Conservation (phyloP, 805 yeast species). For the Yueomyces sinensis region DNA sequence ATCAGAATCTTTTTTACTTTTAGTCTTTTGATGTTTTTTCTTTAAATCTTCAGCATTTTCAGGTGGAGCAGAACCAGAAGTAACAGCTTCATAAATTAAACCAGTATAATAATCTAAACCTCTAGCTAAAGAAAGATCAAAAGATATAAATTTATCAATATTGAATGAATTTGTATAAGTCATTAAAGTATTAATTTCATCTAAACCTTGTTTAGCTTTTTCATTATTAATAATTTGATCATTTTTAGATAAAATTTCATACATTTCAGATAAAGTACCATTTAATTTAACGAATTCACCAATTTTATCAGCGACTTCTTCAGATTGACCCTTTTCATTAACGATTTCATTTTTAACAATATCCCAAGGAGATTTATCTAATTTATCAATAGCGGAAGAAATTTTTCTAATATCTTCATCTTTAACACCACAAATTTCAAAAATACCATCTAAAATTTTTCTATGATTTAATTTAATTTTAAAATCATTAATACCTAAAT, state of each 20-base stretch:
- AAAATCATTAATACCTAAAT: constrained; percentile 77
- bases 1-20: constrained; percentile 33
- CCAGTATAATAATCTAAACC: constrained; percentile 98
- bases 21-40: too few relatives aligned
- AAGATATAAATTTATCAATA: constrained; percentile 54
- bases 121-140: constrained; percentile 91
- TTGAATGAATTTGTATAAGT: constrained; percentile 75
- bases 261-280: constrained; percentile 58
- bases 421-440: constrained; percentile 86
- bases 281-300: constrained; percentile 81
- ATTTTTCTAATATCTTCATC: constrained; percentile 89
- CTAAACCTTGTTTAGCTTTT: constrained; percentile 67
- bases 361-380: constrained; percentile 93
- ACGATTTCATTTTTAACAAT: constrained; percentile 86
- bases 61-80: constrained; percentile 94
- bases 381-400: constrained; percentile 91
- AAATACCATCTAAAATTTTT: constrained; percentile 90
- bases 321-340: constrained; percentile 80
- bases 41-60: constrained; percentile 57
- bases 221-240: constrained; percentile 48
- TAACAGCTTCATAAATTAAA: constrained; percentile 90
- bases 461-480: constrained; percentile 91
- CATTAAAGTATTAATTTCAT: constrained; percentile 64
- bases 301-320: constrained; percentile 83
- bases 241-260: constrained; percentile 42